phyloP scores from a whole-genome alignment of 495 filamentous ascomycete genomes.

The Neurospora sp. region DNA sequence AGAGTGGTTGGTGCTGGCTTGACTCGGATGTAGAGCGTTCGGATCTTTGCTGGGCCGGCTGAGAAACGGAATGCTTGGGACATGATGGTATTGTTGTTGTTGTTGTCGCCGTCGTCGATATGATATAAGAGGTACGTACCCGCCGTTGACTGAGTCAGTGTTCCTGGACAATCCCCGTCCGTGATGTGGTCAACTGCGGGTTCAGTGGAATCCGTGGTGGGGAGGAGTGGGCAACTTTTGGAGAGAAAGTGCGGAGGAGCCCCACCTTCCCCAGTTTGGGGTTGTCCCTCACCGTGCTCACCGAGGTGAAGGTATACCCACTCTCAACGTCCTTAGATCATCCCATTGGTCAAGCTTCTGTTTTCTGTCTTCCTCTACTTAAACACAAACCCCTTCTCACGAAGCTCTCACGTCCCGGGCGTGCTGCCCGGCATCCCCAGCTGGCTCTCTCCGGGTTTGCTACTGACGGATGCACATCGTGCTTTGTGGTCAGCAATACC shows the following conservation, averaged over 20 bases:
- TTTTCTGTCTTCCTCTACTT: not conserved
- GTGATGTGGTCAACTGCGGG: not conserved
- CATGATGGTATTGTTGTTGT: not conserved
- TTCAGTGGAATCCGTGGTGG: not conserved
- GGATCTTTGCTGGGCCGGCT: slow-evolving; percentile 1
- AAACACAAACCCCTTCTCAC: not conserved
- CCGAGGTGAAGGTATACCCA: not conserved
- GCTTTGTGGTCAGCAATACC: not conserved
- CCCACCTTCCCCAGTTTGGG: not conserved
- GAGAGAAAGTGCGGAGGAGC: not conserved
- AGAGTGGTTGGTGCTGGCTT: slow-evolving; percentile 52
- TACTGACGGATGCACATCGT: not conserved
- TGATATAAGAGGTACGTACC: not conserved
- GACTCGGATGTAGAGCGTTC: slow-evolving; percentile 53
- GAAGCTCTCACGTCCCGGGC: not conserved
- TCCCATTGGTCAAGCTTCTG: not conserved
- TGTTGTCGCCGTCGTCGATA: not conserved
- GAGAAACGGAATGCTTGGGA: not conserved
- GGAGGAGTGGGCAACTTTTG: not conserved
- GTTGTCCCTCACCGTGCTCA: not conserved
- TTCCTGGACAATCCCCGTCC: not conserved
- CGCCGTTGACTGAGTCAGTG: not conserved
- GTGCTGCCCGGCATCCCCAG: not conserved
- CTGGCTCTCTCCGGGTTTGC: not conserved
- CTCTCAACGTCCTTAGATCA: not conserved